These are phyloP conservation scores for Pelargonium nanum DNA, from an alignment of 345 rosid genomes.

Conservation along the genomic window DNA sequence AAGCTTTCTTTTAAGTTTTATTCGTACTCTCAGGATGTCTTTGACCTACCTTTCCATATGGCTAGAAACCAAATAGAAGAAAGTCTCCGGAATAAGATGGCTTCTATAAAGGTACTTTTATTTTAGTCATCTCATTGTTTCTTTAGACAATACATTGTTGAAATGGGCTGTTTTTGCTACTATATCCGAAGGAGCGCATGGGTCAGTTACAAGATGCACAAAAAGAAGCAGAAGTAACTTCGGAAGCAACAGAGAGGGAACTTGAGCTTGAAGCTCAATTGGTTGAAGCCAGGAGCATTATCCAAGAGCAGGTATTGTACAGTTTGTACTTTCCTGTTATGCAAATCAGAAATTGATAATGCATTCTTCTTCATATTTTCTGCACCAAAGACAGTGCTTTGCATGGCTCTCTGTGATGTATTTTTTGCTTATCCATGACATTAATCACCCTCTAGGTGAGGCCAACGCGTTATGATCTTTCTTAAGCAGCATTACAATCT, in stretches of 20 bases:
- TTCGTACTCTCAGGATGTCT: conserved; percentile 53
- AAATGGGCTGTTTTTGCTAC: background rate
- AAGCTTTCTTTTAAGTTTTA: background rate
- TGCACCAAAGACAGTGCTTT: too few relatives aligned
- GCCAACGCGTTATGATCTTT: too few relatives aligned
- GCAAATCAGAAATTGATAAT: conserved; percentile 3
- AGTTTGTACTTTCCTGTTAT: conserved; percentile 3
- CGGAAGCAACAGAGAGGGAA: conserved; percentile 93
- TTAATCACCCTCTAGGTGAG: too few relatives aligned
- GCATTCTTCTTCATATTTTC: too few relatives aligned
- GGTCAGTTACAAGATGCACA: conserved; percentile 87
- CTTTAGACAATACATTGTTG: background rate
- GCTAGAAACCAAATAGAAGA: conserved; percentile 97
- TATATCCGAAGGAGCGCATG: conserved; percentile 53
- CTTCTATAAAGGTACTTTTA: conserved; percentile 68
- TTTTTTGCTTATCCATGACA: too few relatives aligned
- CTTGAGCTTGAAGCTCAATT: conserved; percentile 99
- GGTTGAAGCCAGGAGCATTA: conserved; percentile 95
- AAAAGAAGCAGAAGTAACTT: conserved; percentile 75
- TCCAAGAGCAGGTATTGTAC: conserved; percentile 80
- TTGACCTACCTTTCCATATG: conserved; percentile 86
- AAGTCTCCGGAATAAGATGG: conserved; percentile 83
- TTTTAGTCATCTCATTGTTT: background rate
- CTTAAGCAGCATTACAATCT: too few relatives aligned
- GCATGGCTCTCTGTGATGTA: too few relatives aligned